phyloP scores from a whole-genome alignment of 2,329 filamentous ascomycete genomes.

The Exserohilum rostratum region DNA sequence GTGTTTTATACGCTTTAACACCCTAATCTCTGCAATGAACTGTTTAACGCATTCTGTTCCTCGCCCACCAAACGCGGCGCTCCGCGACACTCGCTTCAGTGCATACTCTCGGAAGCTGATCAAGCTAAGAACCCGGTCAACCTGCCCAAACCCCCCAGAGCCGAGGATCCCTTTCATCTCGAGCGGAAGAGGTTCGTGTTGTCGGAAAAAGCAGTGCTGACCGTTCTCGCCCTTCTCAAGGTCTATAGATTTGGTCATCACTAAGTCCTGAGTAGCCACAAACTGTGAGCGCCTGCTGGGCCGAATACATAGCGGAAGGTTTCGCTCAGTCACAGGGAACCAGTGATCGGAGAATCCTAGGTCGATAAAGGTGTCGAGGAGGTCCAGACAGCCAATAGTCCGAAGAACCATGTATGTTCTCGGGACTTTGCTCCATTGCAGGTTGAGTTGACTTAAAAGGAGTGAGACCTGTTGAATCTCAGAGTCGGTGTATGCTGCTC shows the following conservation, averaged over 20 bases:
- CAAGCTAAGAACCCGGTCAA: constrained; percentile 30
- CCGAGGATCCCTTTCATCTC: constrained; percentile 25
- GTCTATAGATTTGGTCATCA: background rate
- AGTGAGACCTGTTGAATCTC: background rate
- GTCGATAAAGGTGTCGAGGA: constrained; percentile 17
- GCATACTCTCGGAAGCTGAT: constrained; percentile 29
- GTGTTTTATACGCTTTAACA: background rate
- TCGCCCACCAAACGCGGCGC: background rate
- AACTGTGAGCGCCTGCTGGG: background rate
- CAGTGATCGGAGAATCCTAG: constrained; percentile 7
- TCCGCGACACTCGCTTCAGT: constrained; percentile 23
- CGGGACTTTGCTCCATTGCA: constrained; percentile 20
- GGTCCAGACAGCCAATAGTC: constrained; percentile 13
- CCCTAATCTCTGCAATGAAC: constrained; percentile 17
- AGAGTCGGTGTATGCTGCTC: background rate
- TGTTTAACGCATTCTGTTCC: constrained; percentile 2
- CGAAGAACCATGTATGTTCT: constrained; percentile 22
- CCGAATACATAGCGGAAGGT: background rate
- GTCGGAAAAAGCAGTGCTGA: background rate
- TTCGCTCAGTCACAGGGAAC: background rate
- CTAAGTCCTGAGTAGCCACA: background rate
- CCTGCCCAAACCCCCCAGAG: constrained; percentile 24
- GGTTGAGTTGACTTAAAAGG: background rate
- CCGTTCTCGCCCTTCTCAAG: background rate
- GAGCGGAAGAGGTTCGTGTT: constrained; percentile 1